These are phyloP conservation scores for Metarhizium robertsii DNA, from an alignment of 2,329 filamentous ascomycete genomes.

Conservation along the genomic window DNA sequence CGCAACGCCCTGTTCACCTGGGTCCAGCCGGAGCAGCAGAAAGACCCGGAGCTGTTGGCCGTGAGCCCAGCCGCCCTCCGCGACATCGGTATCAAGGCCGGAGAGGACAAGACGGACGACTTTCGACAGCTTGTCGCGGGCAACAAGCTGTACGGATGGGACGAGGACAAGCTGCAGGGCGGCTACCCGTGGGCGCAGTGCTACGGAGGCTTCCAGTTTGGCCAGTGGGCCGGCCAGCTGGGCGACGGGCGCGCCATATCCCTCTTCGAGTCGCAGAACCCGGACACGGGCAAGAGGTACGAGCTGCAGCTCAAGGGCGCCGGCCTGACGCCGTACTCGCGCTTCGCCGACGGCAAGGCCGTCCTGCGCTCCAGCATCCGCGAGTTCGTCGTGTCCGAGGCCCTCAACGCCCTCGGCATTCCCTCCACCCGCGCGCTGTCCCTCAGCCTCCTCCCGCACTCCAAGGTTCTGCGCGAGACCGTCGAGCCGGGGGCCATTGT, in stretches of 20 bases:
- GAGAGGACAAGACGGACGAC: slow-evolving; percentile 60
- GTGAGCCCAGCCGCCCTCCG: slow-evolving; percentile 70
- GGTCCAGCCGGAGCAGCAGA: slow-evolving; percentile 68
- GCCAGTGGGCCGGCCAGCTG: slow-evolving; percentile 90
- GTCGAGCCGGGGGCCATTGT: slow-evolving; percentile 90
- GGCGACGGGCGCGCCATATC: slow-evolving; percentile 93
- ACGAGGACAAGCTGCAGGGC: slow-evolving; percentile 53
- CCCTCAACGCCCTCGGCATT: slow-evolving; percentile 74
- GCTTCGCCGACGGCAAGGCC: slow-evolving; percentile 92
- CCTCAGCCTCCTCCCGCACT: slow-evolving; percentile 65
- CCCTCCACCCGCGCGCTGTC: slow-evolving; percentile 81
- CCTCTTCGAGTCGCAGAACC: slow-evolving; percentile 81
- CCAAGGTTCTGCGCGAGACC: slow-evolving; percentile 66
- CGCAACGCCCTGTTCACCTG: slow-evolving; percentile 81
- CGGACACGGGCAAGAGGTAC: slow-evolving; percentile 60
- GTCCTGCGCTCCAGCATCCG: slow-evolving; percentile 87
- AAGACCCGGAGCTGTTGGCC: slow-evolving; percentile 68
- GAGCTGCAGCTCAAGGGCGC: slow-evolving; percentile 94
- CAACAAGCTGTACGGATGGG: slow-evolving; percentile 73
- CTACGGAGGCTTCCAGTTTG: slow-evolving; percentile 77
- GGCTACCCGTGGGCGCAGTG: slow-evolving; percentile 98
- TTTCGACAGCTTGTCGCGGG: slow-evolving; percentile 74
- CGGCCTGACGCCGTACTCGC: slow-evolving; percentile 85
- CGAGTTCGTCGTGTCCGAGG: slow-evolving; percentile 89
- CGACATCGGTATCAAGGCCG: slow-evolving; percentile 66